A percentile compares a stretch with the other conserved stretches of the same genome.
Conservation (phyloP, 2,329 filamentous ascomycete species). For the Lasiodiplodia sp. region DNA sequence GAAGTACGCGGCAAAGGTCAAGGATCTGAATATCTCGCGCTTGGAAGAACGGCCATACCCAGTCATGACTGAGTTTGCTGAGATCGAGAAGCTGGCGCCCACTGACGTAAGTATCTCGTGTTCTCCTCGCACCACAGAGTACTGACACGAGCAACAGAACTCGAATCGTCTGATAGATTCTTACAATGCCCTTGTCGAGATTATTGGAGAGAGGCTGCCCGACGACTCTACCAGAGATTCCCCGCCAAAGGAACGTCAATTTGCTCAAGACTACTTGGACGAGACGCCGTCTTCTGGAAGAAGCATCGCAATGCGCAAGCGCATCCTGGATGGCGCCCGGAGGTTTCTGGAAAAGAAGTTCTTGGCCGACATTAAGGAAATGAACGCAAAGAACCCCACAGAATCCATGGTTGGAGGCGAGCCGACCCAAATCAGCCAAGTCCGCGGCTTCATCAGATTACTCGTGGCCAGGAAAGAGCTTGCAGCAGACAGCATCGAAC, state of each 20-base stretch:
- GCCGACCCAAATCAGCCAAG: slow-evolving; percentile 86
- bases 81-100: slow-evolving; percentile 73
- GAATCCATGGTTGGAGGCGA: slow-evolving; percentile 90
- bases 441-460: slow-evolving; percentile 89
- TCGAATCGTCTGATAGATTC: slow-evolving; percentile 80
- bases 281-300: slow-evolving; percentile 70
- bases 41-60: slow-evolving; percentile 72
- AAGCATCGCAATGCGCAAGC: slow-evolving; percentile 74
- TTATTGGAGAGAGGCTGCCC: slow-evolving; percentile 66
- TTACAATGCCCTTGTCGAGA: slow-evolving; percentile 80
- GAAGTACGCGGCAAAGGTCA: slow-evolving; percentile 80
- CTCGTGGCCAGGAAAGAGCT: slow-evolving; percentile 82
- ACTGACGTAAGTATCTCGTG: slow-evolving; percentile 62
- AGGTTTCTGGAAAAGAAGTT: slow-evolving; percentile 83
- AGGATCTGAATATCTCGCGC: slow-evolving; percentile 77
- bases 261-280: slow-evolving; percentile 78
- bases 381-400: slow-evolving; percentile 82
- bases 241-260: slow-evolving; percentile 77
- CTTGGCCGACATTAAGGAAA: slow-evolving; percentile 75
- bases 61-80: slow-evolving; percentile 76
- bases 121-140: neutral
- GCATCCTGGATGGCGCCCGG: slow-evolving; percentile 81
- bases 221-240: slow-evolving; percentile 36
- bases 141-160: slow-evolving; percentile 56
- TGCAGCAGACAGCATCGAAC: slow-evolving; percentile 78